These are phyloP conservation scores for Lactuca sativa DNA, from an alignment of 129 eudicot genomes.

Conservation along the genomic window DNA sequence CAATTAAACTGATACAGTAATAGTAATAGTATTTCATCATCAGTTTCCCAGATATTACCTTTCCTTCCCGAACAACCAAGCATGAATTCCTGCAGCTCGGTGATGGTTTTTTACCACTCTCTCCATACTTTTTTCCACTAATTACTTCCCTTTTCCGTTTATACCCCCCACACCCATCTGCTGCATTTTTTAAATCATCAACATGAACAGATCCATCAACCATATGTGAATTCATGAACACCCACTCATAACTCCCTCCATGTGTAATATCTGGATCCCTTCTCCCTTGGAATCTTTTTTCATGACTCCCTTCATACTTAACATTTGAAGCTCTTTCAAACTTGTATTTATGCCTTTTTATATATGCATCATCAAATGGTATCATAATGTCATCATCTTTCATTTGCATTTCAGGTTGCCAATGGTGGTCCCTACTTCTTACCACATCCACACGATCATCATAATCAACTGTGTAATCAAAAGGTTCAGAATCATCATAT, in stretches of 20 bases:
- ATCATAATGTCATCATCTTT: slow-evolving; percentile 32
- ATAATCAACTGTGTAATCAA: slow-evolving; percentile 25
- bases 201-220: slow-evolving; percentile 29
- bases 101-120: slow-evolving; percentile 28
- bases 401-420: slow-evolving; percentile 41
- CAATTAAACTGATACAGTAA: slow-evolving; percentile 26
- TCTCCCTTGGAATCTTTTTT: background rate
- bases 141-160: slow-evolving; percentile 23
- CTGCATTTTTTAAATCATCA: slow-evolving; percentile 31
- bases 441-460: slow-evolving; percentile 27
- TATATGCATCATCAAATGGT: slow-evolving; percentile 21
- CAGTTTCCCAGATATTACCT: slow-evolving; percentile 59
- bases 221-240: slow-evolving; percentile 27
- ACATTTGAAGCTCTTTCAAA: slow-evolving; percentile 19
- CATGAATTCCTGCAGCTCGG: slow-evolving; percentile 41
- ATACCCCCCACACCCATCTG: slow-evolving; percentile 14
- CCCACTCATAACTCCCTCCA: slow-evolving; percentile 14
- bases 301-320: slow-evolving; percentile 17
- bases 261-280: slow-evolving; percentile 2
- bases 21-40: slow-evolving; percentile 30
- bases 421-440: slow-evolving; percentile 25
- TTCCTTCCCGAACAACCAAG: slow-evolving; percentile 48
- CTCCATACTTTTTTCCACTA: slow-evolving; percentile 32
- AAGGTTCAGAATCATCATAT: slow-evolving; percentile 22
- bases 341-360: slow-evolving; percentile 14